phyloP scores from a whole-genome alignment of 257 asterid genomes.

The Przewalskia tangutica region DNA sequence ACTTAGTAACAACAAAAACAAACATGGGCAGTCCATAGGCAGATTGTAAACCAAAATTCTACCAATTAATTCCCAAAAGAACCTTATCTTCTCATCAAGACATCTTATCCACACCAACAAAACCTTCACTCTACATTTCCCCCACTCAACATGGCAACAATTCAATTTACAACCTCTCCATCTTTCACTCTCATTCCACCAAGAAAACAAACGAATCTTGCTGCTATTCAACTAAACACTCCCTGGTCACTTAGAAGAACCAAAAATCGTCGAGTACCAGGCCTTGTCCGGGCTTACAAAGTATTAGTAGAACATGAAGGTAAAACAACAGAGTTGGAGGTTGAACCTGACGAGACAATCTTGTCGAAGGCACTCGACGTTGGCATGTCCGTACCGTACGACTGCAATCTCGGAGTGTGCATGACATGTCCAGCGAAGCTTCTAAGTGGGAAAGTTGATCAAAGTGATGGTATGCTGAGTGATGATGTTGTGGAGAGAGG shows the following conservation, averaged over 20 bases:
- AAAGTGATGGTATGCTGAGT: conserved; percentile 96
- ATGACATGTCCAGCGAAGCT: conserved; percentile 93
- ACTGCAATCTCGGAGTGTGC: conserved; percentile 97
- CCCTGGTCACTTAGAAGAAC: background rate
- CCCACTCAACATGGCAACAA: conserved; percentile 26
- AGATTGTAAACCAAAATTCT: background rate
- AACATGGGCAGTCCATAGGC: background rate
- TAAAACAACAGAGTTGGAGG: conserved; percentile 49
- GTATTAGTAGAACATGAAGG: conserved; percentile 58
- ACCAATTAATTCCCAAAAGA: background rate
- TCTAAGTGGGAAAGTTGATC: conserved; percentile 70
- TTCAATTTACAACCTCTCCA: conserved; percentile 19
- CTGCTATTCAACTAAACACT: conserved; percentile 6
- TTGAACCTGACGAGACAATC: conserved; percentile 77
- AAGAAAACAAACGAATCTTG: conserved; percentile 13
- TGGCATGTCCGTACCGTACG: conserved; percentile 65
- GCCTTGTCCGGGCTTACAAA: conserved; percentile 40
- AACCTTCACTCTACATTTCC: background rate
- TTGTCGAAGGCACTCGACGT: conserved; percentile 56
- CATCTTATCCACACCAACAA: background rate
- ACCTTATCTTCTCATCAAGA: conserved; percentile 8
- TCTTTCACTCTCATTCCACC: conserved; percentile 18
- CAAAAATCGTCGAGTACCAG: background rate
- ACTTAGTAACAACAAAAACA: background rate
- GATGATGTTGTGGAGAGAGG: conserved; percentile 90